Conservation (phyloP, 345 rosid species). For the Anacardium occidentale region DNA sequence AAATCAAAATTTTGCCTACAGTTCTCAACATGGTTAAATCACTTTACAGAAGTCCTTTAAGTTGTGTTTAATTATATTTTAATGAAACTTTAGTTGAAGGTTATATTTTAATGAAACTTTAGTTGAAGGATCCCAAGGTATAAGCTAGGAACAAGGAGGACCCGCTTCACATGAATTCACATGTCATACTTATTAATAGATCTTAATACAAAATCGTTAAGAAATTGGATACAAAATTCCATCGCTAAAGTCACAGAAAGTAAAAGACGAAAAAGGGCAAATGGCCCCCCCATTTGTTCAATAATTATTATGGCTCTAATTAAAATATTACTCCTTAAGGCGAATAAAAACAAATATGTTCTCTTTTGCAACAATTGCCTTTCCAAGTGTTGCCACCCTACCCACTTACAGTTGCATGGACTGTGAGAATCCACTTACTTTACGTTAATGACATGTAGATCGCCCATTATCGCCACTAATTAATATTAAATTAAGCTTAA, state of each 20-base stretch:
- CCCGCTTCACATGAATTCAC: conserved; percentile 61
- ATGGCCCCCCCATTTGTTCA: conserved; percentile 34
- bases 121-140: conserved; percentile 1
- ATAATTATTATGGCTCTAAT: conserved; percentile 23
- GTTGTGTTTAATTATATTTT: conserved; percentile 4
- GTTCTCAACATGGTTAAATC: neutral
- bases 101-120: neutral
- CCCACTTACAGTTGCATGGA: conserved; percentile 15
- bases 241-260: conserved; percentile 28
- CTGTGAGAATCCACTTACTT: conserved; percentile 38
- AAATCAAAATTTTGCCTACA: neutral
- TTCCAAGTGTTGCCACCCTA: conserved; percentile 30
- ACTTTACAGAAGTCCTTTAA: neutral
- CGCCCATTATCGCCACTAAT: conserved; percentile 28
- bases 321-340: neutral
- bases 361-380: conserved; percentile 28
- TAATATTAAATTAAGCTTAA: conserved; percentile 1
- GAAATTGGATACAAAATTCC: conserved; percentile 23
- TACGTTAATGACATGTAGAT: conserved; percentile 45
- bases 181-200: conserved; percentile 36
- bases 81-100: neutral
- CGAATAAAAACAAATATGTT: conserved; percentile 20
- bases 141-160: conserved; percentile 34
- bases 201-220: conserved; percentile 24
- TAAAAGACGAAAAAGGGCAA: neutral